Conservation (phyloP, 2,329 filamentous ascomycete species). For the Gnomoniopsis sp. region DNA sequence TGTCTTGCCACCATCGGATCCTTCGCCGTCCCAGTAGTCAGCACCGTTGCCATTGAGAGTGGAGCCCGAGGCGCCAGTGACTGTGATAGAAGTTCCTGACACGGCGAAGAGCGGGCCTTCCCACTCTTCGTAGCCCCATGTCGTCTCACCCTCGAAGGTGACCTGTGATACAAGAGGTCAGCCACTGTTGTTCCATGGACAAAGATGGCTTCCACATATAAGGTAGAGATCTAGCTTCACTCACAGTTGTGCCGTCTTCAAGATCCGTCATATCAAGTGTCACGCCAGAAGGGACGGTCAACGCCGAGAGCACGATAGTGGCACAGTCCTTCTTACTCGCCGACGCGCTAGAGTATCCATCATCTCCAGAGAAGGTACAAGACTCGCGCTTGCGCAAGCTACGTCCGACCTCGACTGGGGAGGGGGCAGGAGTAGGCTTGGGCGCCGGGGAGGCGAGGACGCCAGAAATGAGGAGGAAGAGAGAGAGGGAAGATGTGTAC, state of each 20-base stretch:
- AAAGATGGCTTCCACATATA: background rate
- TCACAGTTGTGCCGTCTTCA: constrained; percentile 42
- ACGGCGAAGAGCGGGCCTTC: constrained; percentile 59
- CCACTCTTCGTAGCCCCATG: constrained; percentile 65
- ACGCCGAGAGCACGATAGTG: constrained; percentile 46
- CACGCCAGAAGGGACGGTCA: constrained; percentile 52
- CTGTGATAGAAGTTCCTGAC: constrained; percentile 50
- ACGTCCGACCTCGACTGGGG: constrained; percentile 1
- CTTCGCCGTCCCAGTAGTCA: constrained; percentile 60
- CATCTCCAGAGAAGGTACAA: constrained; percentile 54
- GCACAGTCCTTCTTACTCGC: constrained; percentile 46
- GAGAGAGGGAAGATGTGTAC: background rate
- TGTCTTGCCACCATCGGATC: constrained; percentile 54
- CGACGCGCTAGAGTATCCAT: constrained; percentile 33
- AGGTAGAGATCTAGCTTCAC: background rate
- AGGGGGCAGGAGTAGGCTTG: constrained; percentile 8
- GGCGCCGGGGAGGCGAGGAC: constrained; percentile 1
- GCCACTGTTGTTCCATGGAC: too few relatives aligned
- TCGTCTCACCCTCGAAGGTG: constrained; percentile 61
- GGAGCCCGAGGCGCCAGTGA: constrained; percentile 49
- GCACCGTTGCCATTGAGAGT: constrained; percentile 53
- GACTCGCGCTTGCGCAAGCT: constrained; percentile 15
- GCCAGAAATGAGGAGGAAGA: background rate
- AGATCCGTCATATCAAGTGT: constrained; percentile 56
- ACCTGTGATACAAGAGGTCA: constrained; percentile 32